Percentiles rank a stretch among this genome's conserved stretches.
Evolutionary conservation across 768 basidiomycete species (phyloP).

Genomic region (Trametes cingulata): DNA sequence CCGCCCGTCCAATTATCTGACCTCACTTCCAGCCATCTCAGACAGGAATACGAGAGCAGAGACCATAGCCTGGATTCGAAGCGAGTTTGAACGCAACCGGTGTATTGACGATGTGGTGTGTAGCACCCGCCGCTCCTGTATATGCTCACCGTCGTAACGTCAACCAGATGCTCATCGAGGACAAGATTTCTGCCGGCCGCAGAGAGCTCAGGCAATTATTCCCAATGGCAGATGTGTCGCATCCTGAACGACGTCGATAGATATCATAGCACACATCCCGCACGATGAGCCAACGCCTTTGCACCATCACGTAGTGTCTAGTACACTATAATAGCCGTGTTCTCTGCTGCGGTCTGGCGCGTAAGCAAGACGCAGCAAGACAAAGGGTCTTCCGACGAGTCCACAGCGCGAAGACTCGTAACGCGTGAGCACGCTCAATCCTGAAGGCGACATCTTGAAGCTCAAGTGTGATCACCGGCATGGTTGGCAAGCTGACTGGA

Average conservation of each 20-base stretch:
- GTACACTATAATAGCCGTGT: too few relatives aligned
- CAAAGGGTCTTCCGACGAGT: too few relatives aligned
- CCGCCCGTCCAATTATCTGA: slow-evolving; percentile 5
- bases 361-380: too few relatives aligned
- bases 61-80: slow-evolving; percentile 71
- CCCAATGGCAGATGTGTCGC: slow-evolving; percentile 33
- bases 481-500: too few relatives aligned
- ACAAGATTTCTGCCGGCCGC: slow-evolving; percentile 52
- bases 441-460: too few relatives aligned
- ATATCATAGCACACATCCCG: too few relatives aligned
- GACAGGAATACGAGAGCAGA: slow-evolving; percentile 62
- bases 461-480: too few relatives aligned
- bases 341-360: too few relatives aligned
- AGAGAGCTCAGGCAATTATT: slow-evolving; percentile 66
- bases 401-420: too few relatives aligned
- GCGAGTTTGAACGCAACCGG: slow-evolving; percentile 66
- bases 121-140: background rate
- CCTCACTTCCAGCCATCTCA: slow-evolving; percentile 53
- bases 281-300: too few relatives aligned
- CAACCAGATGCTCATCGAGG: slow-evolving; percentile 57
- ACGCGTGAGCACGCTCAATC: too few relatives aligned
- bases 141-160: background rate
- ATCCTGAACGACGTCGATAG: background rate
- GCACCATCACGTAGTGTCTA: too few relatives aligned
- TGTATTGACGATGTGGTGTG: slow-evolving; percentile 59